A percentile compares a stretch with the other conserved stretches of the same genome.
These are phyloP conservation scores for Cyberlindnera sargentensis DNA, from an alignment of 805 yeast genomes.

Conservation along the genomic window DNA sequence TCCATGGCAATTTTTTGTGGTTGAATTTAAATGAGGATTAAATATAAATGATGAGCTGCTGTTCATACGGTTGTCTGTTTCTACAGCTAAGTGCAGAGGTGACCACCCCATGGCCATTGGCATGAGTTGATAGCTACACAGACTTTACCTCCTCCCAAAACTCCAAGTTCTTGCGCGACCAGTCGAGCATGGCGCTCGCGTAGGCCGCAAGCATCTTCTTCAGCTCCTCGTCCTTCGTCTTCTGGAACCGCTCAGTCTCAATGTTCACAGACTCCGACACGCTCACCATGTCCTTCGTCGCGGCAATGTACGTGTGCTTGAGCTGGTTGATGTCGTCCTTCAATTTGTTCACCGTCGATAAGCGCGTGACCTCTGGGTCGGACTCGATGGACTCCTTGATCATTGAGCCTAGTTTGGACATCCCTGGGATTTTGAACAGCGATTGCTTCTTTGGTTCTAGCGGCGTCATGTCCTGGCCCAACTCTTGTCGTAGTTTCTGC, in stretches of 20 bases:
- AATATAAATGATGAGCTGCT: too few relatives aligned
- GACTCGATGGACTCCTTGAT: conserved; percentile 58
- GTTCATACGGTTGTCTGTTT: too few relatives aligned
- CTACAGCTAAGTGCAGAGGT: too few relatives aligned
- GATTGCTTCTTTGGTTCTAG: conserved; percentile 21
- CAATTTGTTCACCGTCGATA: conserved; percentile 39
- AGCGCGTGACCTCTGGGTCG: conserved; percentile 58
- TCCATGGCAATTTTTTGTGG: neutral
- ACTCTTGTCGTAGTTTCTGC: conserved; percentile 4
- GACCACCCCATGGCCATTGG: too few relatives aligned
- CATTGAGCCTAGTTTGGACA: conserved; percentile 42
- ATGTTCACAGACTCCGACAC: conserved; percentile 37
- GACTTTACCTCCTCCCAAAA: conserved; percentile 57
- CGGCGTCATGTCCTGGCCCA: conserved; percentile 9
- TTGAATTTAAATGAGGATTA: neutral
- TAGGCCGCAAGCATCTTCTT: conserved; percentile 46
- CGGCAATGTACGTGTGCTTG: conserved; percentile 43
- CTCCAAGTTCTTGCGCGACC: conserved; percentile 64
- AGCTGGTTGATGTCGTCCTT: conserved; percentile 39
- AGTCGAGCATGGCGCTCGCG: conserved; percentile 47
- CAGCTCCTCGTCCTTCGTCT: conserved; percentile 43
- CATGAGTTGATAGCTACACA: neutral
- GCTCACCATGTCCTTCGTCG: conserved; percentile 44
- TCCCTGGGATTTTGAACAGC: conserved; percentile 48
- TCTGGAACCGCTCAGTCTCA: conserved; percentile 40